These are phyloP conservation scores for Rutstroemia sp. DNA, from an alignment of 2,329 filamentous ascomycete genomes.

Conservation along the genomic window DNA sequence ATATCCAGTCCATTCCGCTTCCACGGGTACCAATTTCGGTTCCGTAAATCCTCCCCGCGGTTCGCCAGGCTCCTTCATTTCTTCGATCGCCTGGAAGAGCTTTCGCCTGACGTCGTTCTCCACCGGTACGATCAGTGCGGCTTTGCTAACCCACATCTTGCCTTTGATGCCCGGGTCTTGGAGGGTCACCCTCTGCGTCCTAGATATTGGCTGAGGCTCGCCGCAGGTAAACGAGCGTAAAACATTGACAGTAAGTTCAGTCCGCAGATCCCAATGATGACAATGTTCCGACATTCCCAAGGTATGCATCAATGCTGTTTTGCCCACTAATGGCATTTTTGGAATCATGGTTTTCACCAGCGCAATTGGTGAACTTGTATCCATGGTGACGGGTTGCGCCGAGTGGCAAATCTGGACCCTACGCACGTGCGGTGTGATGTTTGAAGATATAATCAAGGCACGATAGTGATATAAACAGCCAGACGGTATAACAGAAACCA, in stretches of 20 bases:
- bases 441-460: too few relatives aligned
- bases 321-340: slow-evolving; percentile 52
- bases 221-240: slow-evolving; percentile 54
- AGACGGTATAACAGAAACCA: too few relatives aligned
- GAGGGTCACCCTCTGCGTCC: slow-evolving; percentile 53
- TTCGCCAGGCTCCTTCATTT: slow-evolving; percentile 34
- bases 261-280: slow-evolving; percentile 71
- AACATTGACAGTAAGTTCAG: slow-evolving; percentile 63
- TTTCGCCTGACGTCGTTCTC: slow-evolving; percentile 48
- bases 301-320: slow-evolving; percentile 54
- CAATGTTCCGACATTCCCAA: slow-evolving; percentile 62
- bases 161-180: slow-evolving; percentile 66
- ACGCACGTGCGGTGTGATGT: too few relatives aligned
- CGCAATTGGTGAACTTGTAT: slow-evolving; percentile 28
- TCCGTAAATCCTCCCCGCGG: slow-evolving; percentile 29
- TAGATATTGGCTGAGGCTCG: slow-evolving; percentile 39
- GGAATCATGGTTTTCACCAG: slow-evolving; percentile 34
- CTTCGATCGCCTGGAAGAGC: slow-evolving; percentile 50
- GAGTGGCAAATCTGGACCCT: background rate
- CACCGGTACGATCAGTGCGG: slow-evolving; percentile 52
- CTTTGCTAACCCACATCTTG: slow-evolving; percentile 72
- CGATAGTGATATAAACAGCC: too few relatives aligned
- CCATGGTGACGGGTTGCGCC: slow-evolving; percentile 11
- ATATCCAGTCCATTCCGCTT: slow-evolving; percentile 73
- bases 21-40: slow-evolving; percentile 49